These are phyloP conservation scores for Uronychia binucleata DNA, from an alignment of 73 alveolate species.

Conservation along the genomic window DNA sequence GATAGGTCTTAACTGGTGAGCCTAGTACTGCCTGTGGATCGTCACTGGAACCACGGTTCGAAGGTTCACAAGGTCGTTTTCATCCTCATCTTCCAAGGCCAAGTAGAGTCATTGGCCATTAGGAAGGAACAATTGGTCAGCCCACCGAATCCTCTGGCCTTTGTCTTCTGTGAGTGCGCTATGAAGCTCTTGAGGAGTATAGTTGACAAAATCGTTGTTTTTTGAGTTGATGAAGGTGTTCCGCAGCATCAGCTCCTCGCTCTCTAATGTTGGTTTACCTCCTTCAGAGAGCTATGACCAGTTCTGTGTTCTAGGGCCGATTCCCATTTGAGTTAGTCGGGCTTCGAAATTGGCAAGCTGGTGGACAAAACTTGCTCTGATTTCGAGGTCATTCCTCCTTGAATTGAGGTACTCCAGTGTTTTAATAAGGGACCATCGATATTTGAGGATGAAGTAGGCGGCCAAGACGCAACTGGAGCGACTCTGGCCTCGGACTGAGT, in stretches of 20 bases:
- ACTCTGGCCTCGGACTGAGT: constrained; percentile 73
- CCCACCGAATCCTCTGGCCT: constrained; percentile 20
- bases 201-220: constrained; percentile 80
- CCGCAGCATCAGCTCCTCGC: constrained; percentile 84
- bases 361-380: constrained; percentile 44
- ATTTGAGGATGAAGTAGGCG: constrained; percentile 74
- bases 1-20: neutral
- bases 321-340: neutral
- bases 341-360: constrained; percentile 31
- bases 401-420: constrained; percentile 92
- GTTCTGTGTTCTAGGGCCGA: constrained; percentile 16
- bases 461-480: constrained; percentile 70
- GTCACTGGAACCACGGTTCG: neutral
- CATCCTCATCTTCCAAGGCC: constrained; percentile 8
- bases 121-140: constrained; percentile 10
- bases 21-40: neutral
- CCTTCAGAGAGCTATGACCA: constrained; percentile 27
- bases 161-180: neutral
- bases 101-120: neutral
- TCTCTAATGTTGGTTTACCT: constrained; percentile 23
- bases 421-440: constrained; percentile 87
- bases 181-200: neutral
- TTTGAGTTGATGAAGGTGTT: constrained; percentile 86
- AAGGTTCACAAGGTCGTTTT: constrained; percentile 1
- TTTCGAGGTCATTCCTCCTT: constrained; percentile 88